Evolutionary conservation across 495 filamentous ascomycete species (phyloP).

Genomic region (Aspergillus ellipticus): DNA sequence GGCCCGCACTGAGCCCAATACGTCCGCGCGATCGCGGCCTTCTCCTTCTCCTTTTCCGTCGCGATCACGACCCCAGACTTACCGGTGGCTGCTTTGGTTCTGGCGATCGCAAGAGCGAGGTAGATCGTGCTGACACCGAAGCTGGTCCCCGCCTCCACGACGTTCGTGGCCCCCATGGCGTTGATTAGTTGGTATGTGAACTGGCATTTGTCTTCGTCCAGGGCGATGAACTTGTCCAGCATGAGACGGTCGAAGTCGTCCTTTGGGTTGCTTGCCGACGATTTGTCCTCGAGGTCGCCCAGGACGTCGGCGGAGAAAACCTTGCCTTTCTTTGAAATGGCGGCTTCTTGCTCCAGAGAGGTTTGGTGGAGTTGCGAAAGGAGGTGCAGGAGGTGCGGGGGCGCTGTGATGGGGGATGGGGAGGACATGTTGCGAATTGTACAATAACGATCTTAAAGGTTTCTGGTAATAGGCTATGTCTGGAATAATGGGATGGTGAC

Average conservation of each 20-base stretch:
- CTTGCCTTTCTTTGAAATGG: constrained; percentile 21
- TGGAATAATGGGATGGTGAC: no score
- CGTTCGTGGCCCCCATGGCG: constrained; percentile 38
- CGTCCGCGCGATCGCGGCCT: constrained; percentile 40
- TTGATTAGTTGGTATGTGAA: constrained; percentile 45
- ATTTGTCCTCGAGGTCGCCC: constrained; percentile 15
- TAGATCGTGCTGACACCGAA: constrained; percentile 58
- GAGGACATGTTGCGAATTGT: no score
- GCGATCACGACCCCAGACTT: constrained; percentile 45
- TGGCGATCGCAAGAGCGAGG: constrained; percentile 47
- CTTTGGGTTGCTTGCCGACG: constrained; percentile 9
- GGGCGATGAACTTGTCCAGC: constrained; percentile 49
- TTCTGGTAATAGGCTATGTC: no score
- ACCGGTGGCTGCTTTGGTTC: constrained; percentile 18
- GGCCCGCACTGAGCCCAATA: constrained; percentile 47
- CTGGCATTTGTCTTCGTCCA: constrained; percentile 50
- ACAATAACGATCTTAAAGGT: no score
- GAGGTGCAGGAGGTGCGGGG: constrained; percentile 1
- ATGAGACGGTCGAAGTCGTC: constrained; percentile 30
- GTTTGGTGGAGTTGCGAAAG: constrained; percentile 20
- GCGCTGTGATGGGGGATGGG: no score
- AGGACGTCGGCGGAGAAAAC: constrained; percentile 15
- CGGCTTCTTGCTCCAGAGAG: constrained; percentile 24
- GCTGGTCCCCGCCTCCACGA: constrained; percentile 54
- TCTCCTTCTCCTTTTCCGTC: constrained; percentile 50